phyloP scores from a whole-genome alignment of 139 green algal genomes.

The Chlorella sorokiniana region DNA sequence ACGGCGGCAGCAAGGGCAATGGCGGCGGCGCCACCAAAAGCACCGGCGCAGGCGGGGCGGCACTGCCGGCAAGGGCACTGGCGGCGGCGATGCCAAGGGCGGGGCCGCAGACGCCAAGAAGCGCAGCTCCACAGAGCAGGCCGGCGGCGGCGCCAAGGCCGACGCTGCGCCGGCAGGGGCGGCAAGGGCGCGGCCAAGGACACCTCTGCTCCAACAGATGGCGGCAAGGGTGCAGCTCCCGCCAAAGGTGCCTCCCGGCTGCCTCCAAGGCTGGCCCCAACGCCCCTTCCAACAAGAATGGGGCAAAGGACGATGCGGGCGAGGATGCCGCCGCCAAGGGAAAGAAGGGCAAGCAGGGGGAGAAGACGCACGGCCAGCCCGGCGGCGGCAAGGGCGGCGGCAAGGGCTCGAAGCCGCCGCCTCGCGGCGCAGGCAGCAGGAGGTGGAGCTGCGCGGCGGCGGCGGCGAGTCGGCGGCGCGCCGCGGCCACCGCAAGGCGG shows the following conservation, averaged over 20 bases:
- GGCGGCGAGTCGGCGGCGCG: background rate
- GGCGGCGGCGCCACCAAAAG: background rate
- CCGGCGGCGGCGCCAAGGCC: background rate
- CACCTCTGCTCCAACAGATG: too few relatives aligned
- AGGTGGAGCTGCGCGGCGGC: background rate
- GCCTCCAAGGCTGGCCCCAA: too few relatives aligned
- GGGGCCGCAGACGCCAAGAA: too few relatives aligned
- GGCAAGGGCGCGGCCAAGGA: background rate
- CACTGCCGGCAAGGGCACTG: background rate
- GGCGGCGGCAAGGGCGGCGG: too few relatives aligned
- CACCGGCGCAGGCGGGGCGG: background rate
- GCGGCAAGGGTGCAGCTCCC: too few relatives aligned
- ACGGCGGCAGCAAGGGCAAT: background rate
- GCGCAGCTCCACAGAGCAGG: background rate
- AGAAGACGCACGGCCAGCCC: too few relatives aligned
- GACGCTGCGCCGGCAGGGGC: background rate
- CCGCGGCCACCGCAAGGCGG: background rate
- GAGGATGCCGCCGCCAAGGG: too few relatives aligned
- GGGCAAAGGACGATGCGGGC: background rate
- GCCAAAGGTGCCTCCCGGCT: too few relatives aligned
- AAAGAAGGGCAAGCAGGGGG: too few relatives aligned
- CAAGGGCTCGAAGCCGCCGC: background rate
- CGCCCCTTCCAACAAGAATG: too few relatives aligned
- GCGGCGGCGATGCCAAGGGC: background rate
- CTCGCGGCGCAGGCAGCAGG: background rate